Evolutionary conservation across 345 rosid genomes (phyloP).

Genomic region (Nephelium lappaceum): DNA sequence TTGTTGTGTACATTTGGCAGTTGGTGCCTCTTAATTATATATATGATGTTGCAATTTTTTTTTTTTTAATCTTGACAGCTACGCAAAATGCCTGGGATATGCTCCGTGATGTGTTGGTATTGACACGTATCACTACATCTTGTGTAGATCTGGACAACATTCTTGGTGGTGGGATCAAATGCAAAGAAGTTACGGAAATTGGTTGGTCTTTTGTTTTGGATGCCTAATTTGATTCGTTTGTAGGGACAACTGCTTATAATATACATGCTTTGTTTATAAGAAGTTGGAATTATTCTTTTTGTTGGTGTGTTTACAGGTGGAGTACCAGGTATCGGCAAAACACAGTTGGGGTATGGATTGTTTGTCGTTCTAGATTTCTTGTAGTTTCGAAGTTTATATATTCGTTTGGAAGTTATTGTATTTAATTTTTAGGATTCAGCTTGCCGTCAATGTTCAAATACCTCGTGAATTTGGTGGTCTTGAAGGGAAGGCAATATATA

Average conservation of each 20-base stretch:
- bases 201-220: slow-evolving; percentile 41
- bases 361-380: slow-evolving; percentile 21
- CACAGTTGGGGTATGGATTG: slow-evolving; percentile 77
- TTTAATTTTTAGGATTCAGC: slow-evolving; percentile 72
- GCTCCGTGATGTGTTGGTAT: slow-evolving; percentile 71
- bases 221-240: neutral
- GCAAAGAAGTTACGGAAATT: slow-evolving; percentile 93
- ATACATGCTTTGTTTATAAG: neutral
- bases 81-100: slow-evolving; percentile 92
- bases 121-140: slow-evolving; percentile 74
- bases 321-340: slow-evolving; percentile 93
- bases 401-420: slow-evolving; percentile 15
- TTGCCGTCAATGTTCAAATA: slow-evolving; percentile 92
- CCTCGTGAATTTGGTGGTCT: slow-evolving; percentile 84
- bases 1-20: neutral
- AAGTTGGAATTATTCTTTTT: neutral
- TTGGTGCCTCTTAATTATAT: neutral
- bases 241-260: neutral
- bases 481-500: slow-evolving; percentile 87
- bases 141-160: slow-evolving; percentile 79
- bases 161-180: slow-evolving; percentile 86
- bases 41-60: neutral
- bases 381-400: neutral
- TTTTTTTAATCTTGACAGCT: slow-evolving; percentile 44
- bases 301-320: slow-evolving; percentile 52